These are phyloP conservation scores for Xylaria sp. DNA, from an alignment of 495 filamentous ascomycete genomes.

Conservation along the genomic window DNA sequence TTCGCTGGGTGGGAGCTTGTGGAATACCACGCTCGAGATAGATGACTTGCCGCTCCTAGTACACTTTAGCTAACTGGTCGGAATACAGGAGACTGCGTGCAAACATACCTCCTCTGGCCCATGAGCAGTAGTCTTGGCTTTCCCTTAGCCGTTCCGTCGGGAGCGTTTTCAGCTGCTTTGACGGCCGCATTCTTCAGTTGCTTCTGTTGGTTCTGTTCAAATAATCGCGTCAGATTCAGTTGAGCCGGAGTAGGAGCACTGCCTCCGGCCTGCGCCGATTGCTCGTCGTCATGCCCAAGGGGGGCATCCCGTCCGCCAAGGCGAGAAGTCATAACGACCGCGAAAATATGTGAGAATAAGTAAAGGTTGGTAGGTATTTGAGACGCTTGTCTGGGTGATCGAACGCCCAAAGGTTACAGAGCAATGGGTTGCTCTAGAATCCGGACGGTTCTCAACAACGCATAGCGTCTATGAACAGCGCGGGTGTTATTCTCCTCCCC, in stretches of 20 bases:
- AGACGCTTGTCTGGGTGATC: conserved; percentile 30
- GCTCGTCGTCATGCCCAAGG: conserved; percentile 34
- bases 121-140: conserved; percentile 92
- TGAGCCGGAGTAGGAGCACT: conserved; percentile 53
- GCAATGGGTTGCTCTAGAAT: background rate
- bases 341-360: background rate
- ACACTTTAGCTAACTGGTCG: conserved; percentile 27
- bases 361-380: conserved; percentile 15
- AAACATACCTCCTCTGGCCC: conserved; percentile 86
- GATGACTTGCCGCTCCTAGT: conserved; percentile 94
- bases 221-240: conserved; percentile 62
- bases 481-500: conserved; percentile 2
- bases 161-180: conserved; percentile 48
- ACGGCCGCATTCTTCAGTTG: conserved; percentile 50
- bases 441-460: conserved; percentile 3
- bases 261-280: conserved; percentile 31
- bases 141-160: conserved; percentile 54
- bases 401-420: conserved; percentile 11
- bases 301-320: conserved; percentile 35
- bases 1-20: conserved; percentile 94
- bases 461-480: conserved; percentile 12
- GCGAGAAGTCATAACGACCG: conserved; percentile 46
- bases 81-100: background rate
- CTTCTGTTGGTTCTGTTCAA: conserved; percentile 61
- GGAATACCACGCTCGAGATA: conserved; percentile 96